Base-by-base conservation (phyloP, 176 grass and related monocot genomes). In the Oryza nivara region DNA sequence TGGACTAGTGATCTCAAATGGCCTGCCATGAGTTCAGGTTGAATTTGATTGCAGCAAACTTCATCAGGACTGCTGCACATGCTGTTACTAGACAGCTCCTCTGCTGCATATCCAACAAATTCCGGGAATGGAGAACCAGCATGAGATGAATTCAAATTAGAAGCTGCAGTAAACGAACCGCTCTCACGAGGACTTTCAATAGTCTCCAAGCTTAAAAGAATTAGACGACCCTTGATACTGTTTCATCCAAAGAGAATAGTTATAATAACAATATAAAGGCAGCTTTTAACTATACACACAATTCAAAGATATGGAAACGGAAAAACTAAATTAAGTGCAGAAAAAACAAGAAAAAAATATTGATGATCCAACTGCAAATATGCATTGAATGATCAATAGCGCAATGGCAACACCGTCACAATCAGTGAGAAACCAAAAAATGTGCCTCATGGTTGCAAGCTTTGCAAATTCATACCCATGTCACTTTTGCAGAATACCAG, bases 161-260 rank as follows among this genome's bases (percentile, higher is more conserved):
- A 90, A 72, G 75, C 76, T 68, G 86, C 77, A 26, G 88, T 35
- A 86, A 82, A 77, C 35, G 86, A 90, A 85, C 80, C 74, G 67
- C 90, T 88, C 76, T 82, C 93, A 60, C 26, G 32, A 84, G 73
- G 73, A 87, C 70, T 88, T 88, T 88, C 88, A 83, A 83, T 40
- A 1, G 36, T 52, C 65, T 95, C 91, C 93, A 98, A 93, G 85
- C 91, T 94, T 86, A 99, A 71, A 86, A 96, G 67, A 83, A 99
- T 80, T 82, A 99, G 73, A 41, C 96, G 91, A 35, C 96, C 96
- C 75, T 93, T 99, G 69, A 85, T 88, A 71, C 96, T 99, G 91
- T 43, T 85, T 79, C 74, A 88, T 68, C 64, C 78, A 82, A 60
- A 82, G 86, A 84, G 47, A 81, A 67, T 79, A 9, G 77, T 73